Base-by-base conservation (phyloP, 225 moss, liverwort and hornwort genomes). In the Physcomitrium patens region DNA sequence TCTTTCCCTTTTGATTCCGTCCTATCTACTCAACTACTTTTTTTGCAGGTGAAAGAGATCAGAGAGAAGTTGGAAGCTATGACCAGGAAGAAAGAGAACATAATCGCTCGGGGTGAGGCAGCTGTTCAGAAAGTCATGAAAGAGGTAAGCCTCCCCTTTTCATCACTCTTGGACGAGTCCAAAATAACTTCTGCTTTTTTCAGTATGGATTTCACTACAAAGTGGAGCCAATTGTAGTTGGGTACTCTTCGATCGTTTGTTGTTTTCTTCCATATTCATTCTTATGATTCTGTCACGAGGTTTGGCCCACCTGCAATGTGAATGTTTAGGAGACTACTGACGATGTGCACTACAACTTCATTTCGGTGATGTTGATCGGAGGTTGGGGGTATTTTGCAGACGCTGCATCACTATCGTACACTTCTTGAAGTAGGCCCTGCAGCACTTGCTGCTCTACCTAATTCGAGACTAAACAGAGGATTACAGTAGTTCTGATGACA, bases 121-220 rank as follows among this genome's bases (percentile, higher is more conserved):
- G 89, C 83, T 48, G 76, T 89, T 53, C 79, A 83, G 68, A 85
- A 86, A 71, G 76, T 89, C 67, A 83, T 76, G 89, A 79, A 68
- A 67, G 81, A 81, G 83, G 89, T 89, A 59, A 41, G 71, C 76
- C n/a, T 58, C 16, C 41, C 57, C 42, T 44, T 65, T 49, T 65
- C 0, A 54, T 61, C 64, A 10, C 51, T 23, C 61, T 48, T 37
- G 31, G 49, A 65, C 48, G 46, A 64, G 65, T 19, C 61, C 45
- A 4, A 70, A 44, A 50, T 44, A n/a, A 54, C 49, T 13, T 74
- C 49, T 61, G 28, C 46, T 42, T 7, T 6, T 19, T 51, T n/a
- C 52, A 13, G n/a, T 45, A 51, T 47, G 16, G 19, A 73, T 19
- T 80, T 52, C 23, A 20, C 7, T 60, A 66, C 37, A 53, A 23